Base-by-base conservation (phyloP, 371 early-diverging fungal species). In the Zychaea mexicana region DNA sequence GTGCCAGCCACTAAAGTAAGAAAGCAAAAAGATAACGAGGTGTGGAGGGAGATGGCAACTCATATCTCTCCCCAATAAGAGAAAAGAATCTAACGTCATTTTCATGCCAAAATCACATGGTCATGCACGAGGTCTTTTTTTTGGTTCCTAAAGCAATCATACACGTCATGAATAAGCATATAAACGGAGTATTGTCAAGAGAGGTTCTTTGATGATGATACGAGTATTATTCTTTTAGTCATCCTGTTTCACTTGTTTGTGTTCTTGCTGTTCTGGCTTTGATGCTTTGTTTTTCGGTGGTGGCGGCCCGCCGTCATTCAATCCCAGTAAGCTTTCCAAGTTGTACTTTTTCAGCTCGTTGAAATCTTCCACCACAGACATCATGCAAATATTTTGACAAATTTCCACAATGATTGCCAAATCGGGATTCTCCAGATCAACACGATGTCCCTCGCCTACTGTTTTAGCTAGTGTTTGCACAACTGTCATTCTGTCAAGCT, bases 311-410 rank as follows among this genome's bases (percentile, higher is more conserved):
- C 76, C 60, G 52, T 66, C 65, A 62, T 76, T 79, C 26, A 74
- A 52, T 27, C 78, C 85, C 55, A 82, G 73, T 33, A 86, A 64
- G 53, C 76, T 83, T 54, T 90, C 87, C 6, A 92, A 66, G 61
- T 92, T 92, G 67, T 84, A 91, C 60, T 86, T 87, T 57, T 88
- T 86, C 42, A 89, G 64, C 30, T 77, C 67, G 30, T 84, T 79
- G 53, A 86, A 92, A 58, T 90, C 89, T 31, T 73, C 64, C 10
- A 90, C 87, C 1, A 91, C 87, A 53, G 89, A 85, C 67, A 92
- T 82, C 65, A 89, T 89, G 66, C 91, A 90, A n/a, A 90, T 76
- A 27, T 77, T 85, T 88, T 89, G 88, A 57, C 88, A 86, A 1
- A 90, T 76, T 68, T 92, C 93, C 8, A 86, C 88, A 52, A 92